Base-by-base conservation (phyloP, 148 eudicot species). In the Spergularia bocconei region DNA sequence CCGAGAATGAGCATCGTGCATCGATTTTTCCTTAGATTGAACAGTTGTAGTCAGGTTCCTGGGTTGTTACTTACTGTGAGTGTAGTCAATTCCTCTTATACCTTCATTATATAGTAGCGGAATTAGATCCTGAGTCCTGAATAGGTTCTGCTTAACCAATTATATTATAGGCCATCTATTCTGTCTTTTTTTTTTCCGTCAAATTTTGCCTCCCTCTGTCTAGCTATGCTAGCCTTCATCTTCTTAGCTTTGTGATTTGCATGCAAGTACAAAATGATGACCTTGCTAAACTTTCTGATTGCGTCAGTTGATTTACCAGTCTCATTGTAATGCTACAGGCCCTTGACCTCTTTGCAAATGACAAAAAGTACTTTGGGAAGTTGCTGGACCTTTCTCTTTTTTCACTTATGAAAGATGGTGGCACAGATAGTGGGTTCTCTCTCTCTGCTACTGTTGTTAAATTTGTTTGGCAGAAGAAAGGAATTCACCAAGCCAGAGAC, bases 341-440 rank as follows among this genome's bases (percentile, higher is more conserved):
- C 39, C 83, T 94, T 63, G 87, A 90, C 67, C 85, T 77, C 72
- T 91, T 87, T 69, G 74, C 84, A 55, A 79, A 80, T 78, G 79
- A 86, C 39, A 83, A 81, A 63, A 75, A 72, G 33, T 79, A 87
- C 81, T 86, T 87, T 71, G 84, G 80, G 72, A 77, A 86, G 86
- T 78, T 94, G 70, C 77, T 94, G 59, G 91, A 91, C 76, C 79
- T 81, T 71, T 84, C 97, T n/a, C 14, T 91, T 51, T 56, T 56
- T 76, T 79, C 84, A 65, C 72, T 90, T 83, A 77, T 91, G 64
- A 87, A 80, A 91, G 86, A 86, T 72, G 95, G 98, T 79, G 98
- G 93, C 65, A 79, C 86, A 59, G 93, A 91, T 67, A 52, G 64
- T 52, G 93, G 91, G n/a, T 93, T 93, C 82, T 94, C 91, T 61